Evolutionary conservation across 2,329 filamentous ascomycete species (phyloP), one percentile per base, ranked within the genome.

Genomic region (Stachybotrys elegans): DNA sequence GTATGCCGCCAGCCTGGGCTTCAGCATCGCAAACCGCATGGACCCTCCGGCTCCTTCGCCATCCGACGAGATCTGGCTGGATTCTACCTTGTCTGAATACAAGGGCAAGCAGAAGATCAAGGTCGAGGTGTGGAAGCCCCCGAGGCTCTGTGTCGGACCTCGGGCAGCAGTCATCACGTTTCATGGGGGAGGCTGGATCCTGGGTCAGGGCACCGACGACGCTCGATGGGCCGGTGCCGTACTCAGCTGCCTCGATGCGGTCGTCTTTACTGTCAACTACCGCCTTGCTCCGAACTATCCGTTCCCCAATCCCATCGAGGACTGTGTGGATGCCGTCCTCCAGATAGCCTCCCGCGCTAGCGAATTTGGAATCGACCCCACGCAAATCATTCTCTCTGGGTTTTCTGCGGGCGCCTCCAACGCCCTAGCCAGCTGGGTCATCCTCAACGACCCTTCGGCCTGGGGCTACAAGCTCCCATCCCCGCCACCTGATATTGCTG

Each of bases 201-300:
- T 84, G 23, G 83, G 83, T 12, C 71, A 72, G 38, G 79, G 75
- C 4, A 81, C 77, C 4, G 78, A 85, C 56, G 82, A 85, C 55
- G 75, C 78, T 13, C 71, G 79, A 34, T 84, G 81, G 69, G 78
- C 75, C 6, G 68, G 73, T 4, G 66, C 71, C 27, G 73, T 82
- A 4, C 62, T 76, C 31, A 63, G 73, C 21, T 65, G 70, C 5
- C 65, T 76, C 12, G 71, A 78, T 42, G 79, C 76, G 22, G 67
- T 85, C 19, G 73, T 84, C 43, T 74, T 86, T 48, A 78, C 75
- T 2, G 79, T 84, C 51, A 80, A 84, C 53, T 86, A 87, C 57
- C 75, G 83, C n/a, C 71, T 85, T 3, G 81, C 82, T 0, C 83
- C 83, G 1, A 76, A 78, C 53, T 69, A 76, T 50, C 81, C 81